These are phyloP conservation scores for Podospora australis DNA, from an alignment of 495 filamentous ascomycete genomes.

Conservation along the genomic window DNA sequence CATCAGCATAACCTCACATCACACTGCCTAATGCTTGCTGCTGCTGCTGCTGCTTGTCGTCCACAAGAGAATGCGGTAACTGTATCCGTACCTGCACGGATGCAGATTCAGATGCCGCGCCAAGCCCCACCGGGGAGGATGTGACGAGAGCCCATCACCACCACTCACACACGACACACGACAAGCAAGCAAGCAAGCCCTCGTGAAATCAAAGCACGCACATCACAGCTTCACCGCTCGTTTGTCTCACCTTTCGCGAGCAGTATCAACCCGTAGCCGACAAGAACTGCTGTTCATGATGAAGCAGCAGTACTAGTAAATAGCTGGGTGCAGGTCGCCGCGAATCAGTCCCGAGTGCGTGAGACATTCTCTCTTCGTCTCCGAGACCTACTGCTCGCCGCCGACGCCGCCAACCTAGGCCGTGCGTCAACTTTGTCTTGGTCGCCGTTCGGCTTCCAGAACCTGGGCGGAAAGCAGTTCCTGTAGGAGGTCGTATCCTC, in stretches of 20 bases:
- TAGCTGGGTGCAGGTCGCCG: neutral
- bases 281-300: too few species aligned
- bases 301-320: too few species aligned
- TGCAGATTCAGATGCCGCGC: constrained; percentile 3
- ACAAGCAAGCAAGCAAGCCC: neutral
- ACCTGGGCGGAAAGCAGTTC: neutral
- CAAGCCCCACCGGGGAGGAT: neutral
- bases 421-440: too few species aligned
- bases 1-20: neutral
- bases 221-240: constrained; percentile 17
- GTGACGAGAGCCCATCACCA: neutral
- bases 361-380: neutral
- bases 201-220: constrained; percentile 1
- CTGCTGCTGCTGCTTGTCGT: too few species aligned
- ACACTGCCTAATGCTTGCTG: neutral
- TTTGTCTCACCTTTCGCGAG: constrained; percentile 14
- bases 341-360: neutral
- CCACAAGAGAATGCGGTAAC: too few species aligned
- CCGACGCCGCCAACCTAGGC: neutral
- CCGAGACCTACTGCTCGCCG: neutral
- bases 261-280: too few species aligned
- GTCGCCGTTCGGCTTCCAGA: neutral
- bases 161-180: neutral
- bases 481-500: neutral
- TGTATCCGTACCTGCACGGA: neutral